Base-by-base conservation (phyloP, 805 yeast genomes). In the Saccharomyces kudriavzevii region DNA sequence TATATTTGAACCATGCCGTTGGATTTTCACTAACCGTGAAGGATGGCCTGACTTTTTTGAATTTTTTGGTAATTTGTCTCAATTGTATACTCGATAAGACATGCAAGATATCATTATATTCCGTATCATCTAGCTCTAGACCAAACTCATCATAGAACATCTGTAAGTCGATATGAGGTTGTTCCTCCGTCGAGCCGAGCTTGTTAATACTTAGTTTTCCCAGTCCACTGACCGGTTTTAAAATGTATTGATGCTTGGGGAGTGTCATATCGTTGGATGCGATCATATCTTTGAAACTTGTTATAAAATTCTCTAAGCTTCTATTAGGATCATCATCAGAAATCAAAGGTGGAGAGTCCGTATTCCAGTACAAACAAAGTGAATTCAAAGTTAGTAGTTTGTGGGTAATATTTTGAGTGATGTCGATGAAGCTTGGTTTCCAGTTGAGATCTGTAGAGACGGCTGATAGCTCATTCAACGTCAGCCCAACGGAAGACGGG, bases 111-210 rank as follows among this genome's bases (percentile, higher is more conserved):
- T 88, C 94, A 45, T 86, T 77, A 67, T 94, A 94, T 67, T 92
- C 97, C 50, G 80, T 79, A 53, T 92, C 83, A 66, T 92, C 94
- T 54, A 94, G 74, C 52, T 85, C 89, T 13, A 95, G 73, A n/a
- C 95, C 87, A 61, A 95, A 84, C 64, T 94, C 96, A 51, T 91
- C 91, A 68, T 91, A 94, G 57, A 84, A 80, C 51, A 94, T 72
- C 55, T 88, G 87, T 0, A 90, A 80, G 43, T 81, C 78, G 22
- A 89, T 77, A 65, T 88, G 94, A 5, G 94, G 94, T 40, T 70
- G 70, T 0, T 74, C 67, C 47, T 81, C 85, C 0, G 92, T 83
- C 1, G 94, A 77, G 1, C 94, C 94, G 4, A 74, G 67, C 66
- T 94, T 94, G 70, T 88, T 88, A 14, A 94, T 72, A 0, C 90